Evolutionary conservation across 2,329 filamentous ascomycete genomes (phyloP), one percentile per base, ranked within the genome.

Genomic region (Parasarocladium wereldwijsianum): DNA sequence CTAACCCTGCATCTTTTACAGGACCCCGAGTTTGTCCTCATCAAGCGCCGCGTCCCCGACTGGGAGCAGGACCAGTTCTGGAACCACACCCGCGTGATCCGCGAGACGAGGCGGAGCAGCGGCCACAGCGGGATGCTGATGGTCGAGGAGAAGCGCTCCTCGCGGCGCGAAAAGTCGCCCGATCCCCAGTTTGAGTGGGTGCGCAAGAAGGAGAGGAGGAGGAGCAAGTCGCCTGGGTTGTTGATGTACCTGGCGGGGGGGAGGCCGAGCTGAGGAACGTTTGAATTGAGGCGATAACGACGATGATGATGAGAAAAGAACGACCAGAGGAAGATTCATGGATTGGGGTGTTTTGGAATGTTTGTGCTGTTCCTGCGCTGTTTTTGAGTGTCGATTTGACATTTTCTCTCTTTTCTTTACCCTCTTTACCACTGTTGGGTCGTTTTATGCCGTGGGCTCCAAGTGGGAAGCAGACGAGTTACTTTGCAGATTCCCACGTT

Each of bases 31-130:
- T 85, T 71, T 41, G 59, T 85, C 32, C 52, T 86, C 35, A 78
- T 85, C 54, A 80, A 78, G 51, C 64, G 72, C 33, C 81, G 71
- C 70, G 71, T 85, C 30, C 67, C 70, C 4, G 73, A 83, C 40
- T 66, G 69, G 36, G 69, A 83, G 46, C 79, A 83, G 43, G 68
- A 82, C 34, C 58, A 71, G 33, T 64, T 84, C 28, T 86, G 80
- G 65, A 65, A 70, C 24, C 77, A 85, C 52, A 83, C 79, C 3
- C 64, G 63, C 36, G 56, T 64, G 24, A 48, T 82, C 37, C 72
- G 74, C n/a, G 66, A 73, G 43, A 62, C 60, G 45, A 57, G 61
- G 6, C 23, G 20, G 11, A 30, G 28, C 18, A 30, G 28, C 14
- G 47, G 46, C 26, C 62, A 58, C 41, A 47, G 60, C 24, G n/a